A percentile compares a stretch with the other conserved stretches of the same genome.
These are phyloP conservation scores for Populus deltoides DNA, from an alignment of 345 rosid species.

Conservation along the genomic window DNA sequence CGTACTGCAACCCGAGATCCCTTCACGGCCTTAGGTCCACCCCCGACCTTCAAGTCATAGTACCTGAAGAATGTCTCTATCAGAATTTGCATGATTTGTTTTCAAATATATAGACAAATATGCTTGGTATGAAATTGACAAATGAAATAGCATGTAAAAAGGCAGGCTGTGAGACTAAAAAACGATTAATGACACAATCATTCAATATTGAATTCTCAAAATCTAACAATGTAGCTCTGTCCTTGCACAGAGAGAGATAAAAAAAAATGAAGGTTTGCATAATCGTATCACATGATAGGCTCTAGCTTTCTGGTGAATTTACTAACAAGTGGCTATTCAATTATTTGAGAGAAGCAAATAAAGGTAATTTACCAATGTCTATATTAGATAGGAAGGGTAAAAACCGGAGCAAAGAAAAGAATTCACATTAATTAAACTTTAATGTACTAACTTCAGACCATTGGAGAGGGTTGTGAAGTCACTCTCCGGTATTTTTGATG, in stretches of 20 bases:
- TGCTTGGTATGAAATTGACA: background rate
- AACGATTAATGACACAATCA: background rate
- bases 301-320: background rate
- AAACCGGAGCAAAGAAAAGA: background rate
- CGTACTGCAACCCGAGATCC: conserved; percentile 99
- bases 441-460: conserved; percentile 72
- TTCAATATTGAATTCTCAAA: background rate
- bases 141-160: no score
- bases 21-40: conserved; percentile 69
- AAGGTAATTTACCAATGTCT: background rate
- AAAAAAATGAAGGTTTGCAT: background rate
- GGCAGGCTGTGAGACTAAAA: background rate
- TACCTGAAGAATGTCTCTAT: conserved; percentile 48
- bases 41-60: conserved; percentile 87
- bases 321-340: background rate
- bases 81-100: conserved; percentile 18
- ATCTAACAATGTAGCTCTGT: background rate
- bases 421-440: background rate
- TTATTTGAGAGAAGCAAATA: background rate
- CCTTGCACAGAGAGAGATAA: background rate
- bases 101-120: background rate
- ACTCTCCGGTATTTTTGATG: conserved; percentile 77
- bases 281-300: background rate
- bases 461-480: conserved; percentile 78
- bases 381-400: background rate